Evolutionary conservation across 1,284 basidiomycete species (phyloP).

Genomic region (Fereydounia khargensis): DNA sequence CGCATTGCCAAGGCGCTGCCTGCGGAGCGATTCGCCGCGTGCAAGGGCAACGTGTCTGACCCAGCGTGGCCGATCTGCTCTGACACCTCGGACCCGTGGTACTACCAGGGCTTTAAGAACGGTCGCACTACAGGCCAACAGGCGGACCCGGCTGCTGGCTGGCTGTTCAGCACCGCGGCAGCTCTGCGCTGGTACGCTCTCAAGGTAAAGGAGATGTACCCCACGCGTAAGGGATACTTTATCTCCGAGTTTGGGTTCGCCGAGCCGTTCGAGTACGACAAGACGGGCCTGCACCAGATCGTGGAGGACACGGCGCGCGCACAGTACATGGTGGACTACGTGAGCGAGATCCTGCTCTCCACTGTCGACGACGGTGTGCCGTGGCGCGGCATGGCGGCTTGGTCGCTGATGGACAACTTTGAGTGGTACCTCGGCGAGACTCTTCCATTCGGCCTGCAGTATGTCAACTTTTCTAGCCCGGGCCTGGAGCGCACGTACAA

Average conservation of each 20-base stretch:
- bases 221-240: conserved; percentile 8
- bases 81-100: not conserved
- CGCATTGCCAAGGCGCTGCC: conserved; percentile 2
- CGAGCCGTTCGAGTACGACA: conserved; percentile 3
- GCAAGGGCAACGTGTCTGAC: conserved; percentile 12
- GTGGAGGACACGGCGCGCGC: conserved; percentile 12
- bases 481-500: not conserved
- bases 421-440: not conserved
- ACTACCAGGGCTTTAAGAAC: not conserved
- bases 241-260: conserved; percentile 32
- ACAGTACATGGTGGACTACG: conserved; percentile 19
- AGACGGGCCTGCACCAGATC: conserved; percentile 9
- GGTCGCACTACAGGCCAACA: conserved; percentile 9
- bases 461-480: not conserved
- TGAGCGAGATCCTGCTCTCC: conserved; percentile 10
- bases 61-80: conserved; percentile 21
- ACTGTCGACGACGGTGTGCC: conserved; percentile 15
- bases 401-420: conserved; percentile 9
- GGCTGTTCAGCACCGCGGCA: conserved; percentile 29
- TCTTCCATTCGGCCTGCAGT: not conserved
- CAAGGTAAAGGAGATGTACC: conserved; percentile 7
- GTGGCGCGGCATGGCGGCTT: conserved; percentile 10
- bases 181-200: conserved; percentile 13
- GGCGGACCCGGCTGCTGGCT: conserved; percentile 9
- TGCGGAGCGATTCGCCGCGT: conserved; percentile 9